A percentile compares a stretch with the other conserved stretches of the same genome.
Conservation (phyloP, 164 flowering plant genomes). For the Umbilicus rupestris region DNA sequence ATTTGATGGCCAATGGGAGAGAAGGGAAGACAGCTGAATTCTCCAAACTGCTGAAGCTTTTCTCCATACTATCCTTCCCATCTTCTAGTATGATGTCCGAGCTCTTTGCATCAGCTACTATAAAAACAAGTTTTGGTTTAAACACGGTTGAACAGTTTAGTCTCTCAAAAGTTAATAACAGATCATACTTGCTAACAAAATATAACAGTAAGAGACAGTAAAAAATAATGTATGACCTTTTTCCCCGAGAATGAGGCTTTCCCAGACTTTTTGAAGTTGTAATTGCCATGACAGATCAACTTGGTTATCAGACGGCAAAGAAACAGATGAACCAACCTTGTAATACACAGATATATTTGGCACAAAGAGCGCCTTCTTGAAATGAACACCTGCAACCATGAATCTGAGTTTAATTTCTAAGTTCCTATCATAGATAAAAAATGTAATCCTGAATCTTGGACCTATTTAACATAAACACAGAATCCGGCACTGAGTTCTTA, state of each 20-base stretch:
- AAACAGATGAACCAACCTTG: constrained; percentile 52
- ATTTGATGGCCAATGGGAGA: constrained; percentile 69
- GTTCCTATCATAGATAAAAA: background rate
- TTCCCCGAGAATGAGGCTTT: constrained; percentile 39
- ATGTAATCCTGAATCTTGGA: background rate
- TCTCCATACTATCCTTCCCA: constrained; percentile 24
- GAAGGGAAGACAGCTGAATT: constrained; percentile 60
- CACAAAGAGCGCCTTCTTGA: constrained; percentile 84
- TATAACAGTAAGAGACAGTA: background rate
- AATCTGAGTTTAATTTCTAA: background rate
- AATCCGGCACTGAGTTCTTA: background rate
- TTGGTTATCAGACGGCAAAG: constrained; percentile 36
- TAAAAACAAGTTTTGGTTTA: constrained; percentile 8
- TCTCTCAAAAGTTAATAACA: background rate
- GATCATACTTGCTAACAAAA: background rate
- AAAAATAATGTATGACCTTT: constrained; percentile 28
- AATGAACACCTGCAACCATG: constrained; percentile 58
- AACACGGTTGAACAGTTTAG: background rate
- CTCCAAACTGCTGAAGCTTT: constrained; percentile 25
- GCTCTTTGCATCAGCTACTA: constrained; percentile 17
- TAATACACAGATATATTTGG: constrained; percentile 67
- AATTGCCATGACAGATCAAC: constrained; percentile 88
- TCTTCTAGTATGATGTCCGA: constrained; percentile 28
- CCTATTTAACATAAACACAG: background rate
- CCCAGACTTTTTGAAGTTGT: constrained; percentile 71